Evolutionary conservation across 1,284 basidiomycete species (phyloP).

Genomic region (Apiotrichum domesticum): DNA sequence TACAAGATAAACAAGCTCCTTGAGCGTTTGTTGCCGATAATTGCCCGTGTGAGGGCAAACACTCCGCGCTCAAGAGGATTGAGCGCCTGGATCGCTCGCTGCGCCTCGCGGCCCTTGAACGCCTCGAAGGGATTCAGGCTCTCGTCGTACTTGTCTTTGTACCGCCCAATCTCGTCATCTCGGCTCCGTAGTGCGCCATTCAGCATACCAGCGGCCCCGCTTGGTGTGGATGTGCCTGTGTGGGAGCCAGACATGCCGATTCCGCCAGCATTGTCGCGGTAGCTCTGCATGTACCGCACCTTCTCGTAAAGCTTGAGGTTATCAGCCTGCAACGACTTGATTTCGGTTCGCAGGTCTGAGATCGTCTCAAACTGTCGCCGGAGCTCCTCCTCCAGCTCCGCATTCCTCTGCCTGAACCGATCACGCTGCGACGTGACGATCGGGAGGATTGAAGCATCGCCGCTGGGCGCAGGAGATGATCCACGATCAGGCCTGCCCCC

Average conservation of each 20-base stretch:
- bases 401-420: slow-evolving; percentile 88
- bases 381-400: slow-evolving; percentile 95
- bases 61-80: slow-evolving; percentile 88
- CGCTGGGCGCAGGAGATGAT: slow-evolving; percentile 56
- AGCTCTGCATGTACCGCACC: slow-evolving; percentile 92
- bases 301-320: slow-evolving; percentile 95
- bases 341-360: slow-evolving; percentile 78
- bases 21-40: slow-evolving; percentile 80
- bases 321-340: slow-evolving; percentile 80
- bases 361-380: slow-evolving; percentile 89
- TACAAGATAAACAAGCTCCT: slow-evolving; percentile 50
- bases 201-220: slow-evolving; percentile 21
- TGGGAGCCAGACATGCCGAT: slow-evolving; percentile 10
- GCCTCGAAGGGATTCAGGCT: slow-evolving; percentile 96
- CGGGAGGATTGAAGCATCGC: slow-evolving; percentile 81
- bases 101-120: slow-evolving; percentile 89
- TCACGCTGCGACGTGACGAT: slow-evolving; percentile 96
- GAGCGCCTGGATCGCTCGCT: slow-evolving; percentile 79
- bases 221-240: slow-evolving; percentile 13
- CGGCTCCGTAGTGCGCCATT: slow-evolving; percentile 36
- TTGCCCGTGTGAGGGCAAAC: slow-evolving; percentile 72
- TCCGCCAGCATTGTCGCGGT: slow-evolving; percentile 58
- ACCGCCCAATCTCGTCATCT: slow-evolving; percentile 75
- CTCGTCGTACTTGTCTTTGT: slow-evolving; percentile 87
- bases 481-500: slow-evolving; percentile 48